Base-by-base conservation (phyloP, 2,329 filamentous ascomycete genomes). In the Myriosclerotinia scirpicola region DNA sequence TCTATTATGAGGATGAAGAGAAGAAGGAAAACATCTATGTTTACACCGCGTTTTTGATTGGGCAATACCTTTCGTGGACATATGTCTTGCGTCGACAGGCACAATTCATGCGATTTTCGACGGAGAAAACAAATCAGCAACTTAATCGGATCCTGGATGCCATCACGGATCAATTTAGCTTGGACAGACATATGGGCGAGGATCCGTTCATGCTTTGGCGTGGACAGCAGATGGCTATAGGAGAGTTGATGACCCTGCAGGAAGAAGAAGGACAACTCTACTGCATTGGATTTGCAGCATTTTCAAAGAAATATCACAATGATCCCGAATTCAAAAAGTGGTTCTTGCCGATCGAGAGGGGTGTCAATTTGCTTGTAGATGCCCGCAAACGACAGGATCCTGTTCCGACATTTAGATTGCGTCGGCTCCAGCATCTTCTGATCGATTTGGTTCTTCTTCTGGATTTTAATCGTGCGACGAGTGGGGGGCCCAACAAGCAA, bases 161-260 rank as follows among this genome's bases (percentile, higher is more conserved):
- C 12, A 69, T 73, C 54, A 71, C 70, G 1, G 38, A 68, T 7
- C 63, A 70, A 22, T 70, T 73, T 48, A 67, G 65, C 20, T 46
- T 62, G 12, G 68, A 69, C 26, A 60, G 26, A 30, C 46, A 63
- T 9, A 15, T 22, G 15, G 72, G 67, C 11, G 72, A 73, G 20
- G 58, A 67, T n/a, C 67, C 71, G 15, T 73, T 73, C n/a, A 73
- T 73, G 72, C 69, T 73, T 36, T 73, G 72, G 72, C 67, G 70
- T 38, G 72, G 72, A 40, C 71, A 73, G 36, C 72, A 73, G 55
- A 73, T 73, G 71, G 72, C 72, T 8, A 73, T 73, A 3, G 72
- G 72, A 34, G 72, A 73, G 54, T 55, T 69, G 54, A 73, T 73
- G 72, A 73, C 72, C 22, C 20, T 69, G 46, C 42, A 54, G n/a